Evolutionary conservation across 352 stramenopile species (phyloP).

Genomic region (Phytopythium boreale): DNA sequence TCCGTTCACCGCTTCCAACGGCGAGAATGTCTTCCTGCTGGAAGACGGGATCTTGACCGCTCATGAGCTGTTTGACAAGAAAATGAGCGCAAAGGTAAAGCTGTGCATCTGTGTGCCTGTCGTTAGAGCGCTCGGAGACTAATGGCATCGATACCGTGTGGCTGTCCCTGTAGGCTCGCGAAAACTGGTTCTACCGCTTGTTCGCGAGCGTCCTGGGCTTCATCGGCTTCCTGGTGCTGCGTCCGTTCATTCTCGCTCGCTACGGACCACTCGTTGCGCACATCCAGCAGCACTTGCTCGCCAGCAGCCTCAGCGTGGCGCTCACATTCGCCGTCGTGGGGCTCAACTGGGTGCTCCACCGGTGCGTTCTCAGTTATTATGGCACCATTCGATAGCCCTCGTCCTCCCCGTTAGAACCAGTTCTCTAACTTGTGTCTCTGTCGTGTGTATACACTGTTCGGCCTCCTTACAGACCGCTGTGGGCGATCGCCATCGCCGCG

Average conservation of each 20-base stretch:
- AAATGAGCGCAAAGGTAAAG: slow-evolving; percentile 38
- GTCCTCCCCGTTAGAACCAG: not conserved
- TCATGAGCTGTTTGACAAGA: slow-evolving; percentile 46
- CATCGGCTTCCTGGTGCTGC: slow-evolving; percentile 60
- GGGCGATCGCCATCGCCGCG: slow-evolving; percentile 28
- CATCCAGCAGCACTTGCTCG: slow-evolving; percentile 50
- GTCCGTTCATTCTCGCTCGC: slow-evolving; percentile 27
- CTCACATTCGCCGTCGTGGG: slow-evolving; percentile 49
- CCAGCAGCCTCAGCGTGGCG: slow-evolving; percentile 36
- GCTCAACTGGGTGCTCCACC: slow-evolving; percentile 46
- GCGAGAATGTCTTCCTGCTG: slow-evolving; percentile 53
- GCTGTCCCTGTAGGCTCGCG: slow-evolving; percentile 29
- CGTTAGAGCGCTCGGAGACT: not conserved
- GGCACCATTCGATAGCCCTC: not conserved
- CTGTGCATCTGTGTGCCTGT: not conserved
- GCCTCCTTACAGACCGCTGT: slow-evolving; percentile 36
- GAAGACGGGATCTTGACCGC: slow-evolving; percentile 53
- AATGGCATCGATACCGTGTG: not conserved
- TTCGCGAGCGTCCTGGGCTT: slow-evolving; percentile 63
- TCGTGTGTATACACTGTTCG: not conserved
- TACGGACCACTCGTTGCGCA: slow-evolving; percentile 24
- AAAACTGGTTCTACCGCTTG: slow-evolving; percentile 65
- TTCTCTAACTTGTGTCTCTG: not conserved
- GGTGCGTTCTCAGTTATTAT: slow-evolving; percentile 17
- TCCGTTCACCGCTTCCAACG: slow-evolving; percentile 37